Base-by-base conservation (phyloP, 805 yeast species). In the Hanseniaspora lachancei region DNA sequence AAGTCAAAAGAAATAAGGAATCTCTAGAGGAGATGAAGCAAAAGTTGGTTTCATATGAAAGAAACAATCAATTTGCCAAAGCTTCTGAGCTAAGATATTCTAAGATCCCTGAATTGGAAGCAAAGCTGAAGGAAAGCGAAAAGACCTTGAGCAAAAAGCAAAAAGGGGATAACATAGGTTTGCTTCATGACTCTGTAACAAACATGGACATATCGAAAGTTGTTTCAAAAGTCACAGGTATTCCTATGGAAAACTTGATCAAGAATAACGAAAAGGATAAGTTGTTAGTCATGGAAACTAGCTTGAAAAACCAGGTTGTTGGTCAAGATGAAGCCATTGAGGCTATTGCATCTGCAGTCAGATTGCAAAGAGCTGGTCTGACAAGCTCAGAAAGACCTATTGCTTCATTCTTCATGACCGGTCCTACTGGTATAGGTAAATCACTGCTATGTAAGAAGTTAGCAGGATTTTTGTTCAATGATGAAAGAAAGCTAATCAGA, bases 391-490 rank as follows among this genome's bases (percentile, higher is more conserved):
- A 86, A 69, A 78, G 97, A 59, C 98, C 98, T 7, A 89, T 91
- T 63, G 97, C 97, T 1, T 85, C 95, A 55, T 93, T 93, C 69
- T 84, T 91, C 84, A 93, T 93, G 70, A 74, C 93, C 61, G 98
- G 98, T 23, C 97, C 98, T 54, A 93, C 98, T 0, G 98, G 98
- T 72, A 91, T 97, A 0, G 98, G 98, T 72, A 91, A 91, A 70
- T 93, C 98, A 0, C 97, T 93, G 68, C 76, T 93, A 53, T 89
- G 97, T 8, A 91, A 93, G 68, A 82, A 95, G 0, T 76, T 91
- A 57, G 96, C 97, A 2, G 89, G 88, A 62, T 93, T 93, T 63
- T 70, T 91, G 62, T 93, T 93, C 70, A 93, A 89, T 64, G 91
- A 91, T 67, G 88, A 86, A 64, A 76, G 80, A 46, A 80, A 96